Base-by-base conservation (phyloP, 805 yeast species). In the Cyberlindnera mrakii region DNA sequence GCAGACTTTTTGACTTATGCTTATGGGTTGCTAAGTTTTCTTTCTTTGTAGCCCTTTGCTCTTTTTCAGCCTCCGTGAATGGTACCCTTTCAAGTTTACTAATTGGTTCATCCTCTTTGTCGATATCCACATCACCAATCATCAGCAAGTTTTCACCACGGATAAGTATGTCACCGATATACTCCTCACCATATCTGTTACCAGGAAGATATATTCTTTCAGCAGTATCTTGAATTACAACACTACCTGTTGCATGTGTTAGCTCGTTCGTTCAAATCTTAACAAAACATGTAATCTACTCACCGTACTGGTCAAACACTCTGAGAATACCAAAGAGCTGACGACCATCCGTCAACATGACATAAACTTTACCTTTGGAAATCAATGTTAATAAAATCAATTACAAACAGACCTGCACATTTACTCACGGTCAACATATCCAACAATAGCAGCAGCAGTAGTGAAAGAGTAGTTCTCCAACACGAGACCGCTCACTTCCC, bases 71-170 rank as follows among this genome's bases (percentile, higher is more conserved):
- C 37, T 70, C 75, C 32, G 67, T 70, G 59, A 77, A 89, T 30
- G 77, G 77, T 18, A 86, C 70, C 58, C 75, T 78, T 48, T 73
- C 68, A 62, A 80, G 70, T 13, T 66, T 63, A 33, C 70, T 71
- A 53, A 85, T 64, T 41, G 85, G 85, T 48, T 68, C 76, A 57
- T 85, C 95, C 63, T 89, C 96, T 49, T 69, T 75, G 58, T 87
- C 96, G 48, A 88, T 84, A 63, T 90, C 96, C 48, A 91, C 76
- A 62, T 91, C 97, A 17, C 98, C 99, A 60, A 93, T 63, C 80
- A 90, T 77, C 9, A 90, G 93, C 8, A 93, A 93, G 56, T 91
- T 91, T 63, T 93, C 99, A 48, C 99, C 99, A 65, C 99, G 83
- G 33, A 93, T 82, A 67, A 93, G 76, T 59, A 81, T 82, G 40